Conservation (phyloP, 306 rosid species). For the Ochetophila trinervis region DNA sequence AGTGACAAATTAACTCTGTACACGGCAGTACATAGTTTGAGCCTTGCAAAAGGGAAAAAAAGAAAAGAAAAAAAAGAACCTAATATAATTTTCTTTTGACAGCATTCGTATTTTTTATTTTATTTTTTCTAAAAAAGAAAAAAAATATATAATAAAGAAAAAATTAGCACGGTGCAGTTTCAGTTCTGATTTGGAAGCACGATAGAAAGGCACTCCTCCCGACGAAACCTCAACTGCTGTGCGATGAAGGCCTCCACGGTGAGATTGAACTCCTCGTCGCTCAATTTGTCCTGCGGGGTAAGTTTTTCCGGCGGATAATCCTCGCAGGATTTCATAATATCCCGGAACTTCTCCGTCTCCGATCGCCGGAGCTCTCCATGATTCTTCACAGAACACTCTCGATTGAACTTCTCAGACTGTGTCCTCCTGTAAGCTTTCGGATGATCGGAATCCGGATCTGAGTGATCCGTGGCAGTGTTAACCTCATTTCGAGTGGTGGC, state of each 20-base stretch:
- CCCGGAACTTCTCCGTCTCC: conserved; percentile 44
- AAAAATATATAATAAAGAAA: neutral
- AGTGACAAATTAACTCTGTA: conserved; percentile 1
- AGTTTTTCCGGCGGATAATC: conserved; percentile 5
- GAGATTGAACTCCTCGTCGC: conserved; percentile 75
- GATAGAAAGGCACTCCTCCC: conserved; percentile 46
- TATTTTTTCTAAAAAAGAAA: too few relatives aligned
- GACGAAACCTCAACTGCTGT: conserved; percentile 61
- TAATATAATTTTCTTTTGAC: too few relatives aligned
- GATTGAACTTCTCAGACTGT: conserved; percentile 40
- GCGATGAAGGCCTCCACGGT: conserved; percentile 75
- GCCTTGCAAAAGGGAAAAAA: neutral
- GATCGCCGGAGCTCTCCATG: conserved; percentile 41
- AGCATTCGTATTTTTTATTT: neutral
- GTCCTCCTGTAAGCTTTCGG: conserved; percentile 34
- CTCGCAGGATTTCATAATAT: conserved; percentile 15
- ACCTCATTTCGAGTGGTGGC: neutral
- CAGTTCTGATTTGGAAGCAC: conserved; percentile 25
- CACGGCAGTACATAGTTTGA: neutral
- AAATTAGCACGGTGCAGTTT: neutral
- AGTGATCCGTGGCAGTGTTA: neutral
- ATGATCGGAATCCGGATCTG: conserved; percentile 7
- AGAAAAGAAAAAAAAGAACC: neutral
- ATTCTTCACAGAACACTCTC: neutral
- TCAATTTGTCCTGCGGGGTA: conserved; percentile 47